A percentile compares a stretch with the other conserved stretches of the same genome.
Conservation (phyloP, 2,329 filamentous ascomycete species). For the Microcera coccophila region DNA sequence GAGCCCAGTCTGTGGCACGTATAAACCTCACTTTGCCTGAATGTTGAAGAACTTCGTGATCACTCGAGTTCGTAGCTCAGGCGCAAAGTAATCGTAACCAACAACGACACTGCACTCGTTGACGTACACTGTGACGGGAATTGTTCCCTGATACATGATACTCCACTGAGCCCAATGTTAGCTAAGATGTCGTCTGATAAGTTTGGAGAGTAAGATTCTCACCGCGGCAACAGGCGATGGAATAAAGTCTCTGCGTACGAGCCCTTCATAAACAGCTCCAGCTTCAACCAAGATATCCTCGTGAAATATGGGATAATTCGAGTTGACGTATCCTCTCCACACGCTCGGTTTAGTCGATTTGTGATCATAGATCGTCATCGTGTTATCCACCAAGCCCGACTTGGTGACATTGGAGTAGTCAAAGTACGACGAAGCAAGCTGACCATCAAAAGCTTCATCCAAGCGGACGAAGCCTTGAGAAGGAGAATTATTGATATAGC, state of each 20-base stretch:
- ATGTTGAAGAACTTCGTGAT: slow-evolving; percentile 32
- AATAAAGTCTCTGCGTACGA: slow-evolving; percentile 19
- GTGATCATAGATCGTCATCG: slow-evolving; percentile 24
- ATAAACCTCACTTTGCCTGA: no score
- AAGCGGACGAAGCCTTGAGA: slow-evolving; percentile 27
- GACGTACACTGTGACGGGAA: slow-evolving; percentile 36
- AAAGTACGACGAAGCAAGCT: slow-evolving; percentile 31
- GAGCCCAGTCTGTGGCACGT: no score
- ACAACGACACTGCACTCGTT: slow-evolving; percentile 31
- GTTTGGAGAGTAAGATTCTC: slow-evolving; percentile 2
- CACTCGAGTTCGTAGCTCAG: slow-evolving; percentile 25
- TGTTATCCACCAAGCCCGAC: slow-evolving; percentile 35
- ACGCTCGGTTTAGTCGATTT: slow-evolving; percentile 16
- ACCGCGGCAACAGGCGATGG: slow-evolving; percentile 24
- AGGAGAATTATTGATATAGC: slow-evolving; percentile 35
- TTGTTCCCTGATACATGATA: slow-evolving; percentile 33
- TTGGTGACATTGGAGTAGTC: slow-evolving; percentile 35
- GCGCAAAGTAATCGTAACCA: slow-evolving; percentile 36
- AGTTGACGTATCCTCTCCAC: slow-evolving; percentile 35
- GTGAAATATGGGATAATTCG: slow-evolving; percentile 35
- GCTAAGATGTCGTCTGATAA: fast-evolving
- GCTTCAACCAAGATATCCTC: slow-evolving; percentile 26
- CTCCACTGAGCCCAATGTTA: slow-evolving; percentile 28
- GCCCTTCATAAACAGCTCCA: slow-evolving; percentile 23
- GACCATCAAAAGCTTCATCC: slow-evolving; percentile 29